Base-by-base conservation (phyloP, 306 rosid genomes). In the Dryas octopetala region DNA sequence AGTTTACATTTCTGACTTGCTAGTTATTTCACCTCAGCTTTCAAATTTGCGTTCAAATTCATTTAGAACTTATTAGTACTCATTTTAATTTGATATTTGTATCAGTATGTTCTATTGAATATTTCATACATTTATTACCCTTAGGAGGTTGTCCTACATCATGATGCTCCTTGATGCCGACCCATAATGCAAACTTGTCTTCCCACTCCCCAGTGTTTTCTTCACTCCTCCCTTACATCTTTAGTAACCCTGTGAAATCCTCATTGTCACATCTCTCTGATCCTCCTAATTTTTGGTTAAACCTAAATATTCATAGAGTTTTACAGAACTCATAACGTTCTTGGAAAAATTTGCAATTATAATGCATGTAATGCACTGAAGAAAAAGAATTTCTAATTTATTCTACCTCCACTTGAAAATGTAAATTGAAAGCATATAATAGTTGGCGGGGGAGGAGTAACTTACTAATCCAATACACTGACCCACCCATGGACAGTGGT, bases 401-500 rank as follows among this genome's bases (percentile, higher is more conserved):
- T 23, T 23, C 23, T 23, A 51, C 55, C 55, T 13, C 16, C n/a
- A 51, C 55, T 51, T 51, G 16, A 51, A 58, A 61, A 73, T 47
- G 49, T 17, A 6, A 16, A 6, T 55, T 7, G 45, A 4, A 32
- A 32, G n/a, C 2, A 16, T 61, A 40, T 46, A 62, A 41, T 41
- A 15, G 68, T 62, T 40, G 66, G 3, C 15, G 9, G n/a, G 14
- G 5, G 70, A 75, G 53, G 1, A 17, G 10, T 43, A 79, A 83
- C 93, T 89, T 82, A 94, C 98, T 69, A 79, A 66, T 78, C 91
- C 98, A 86, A 94, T 91, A 68, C 98, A 94, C 76, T 94, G 97
- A 72, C 98, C 98, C 74, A 94, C 97, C 98, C 98, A 91, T 16
- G 97, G 98, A 83, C 97, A 94, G 64, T 94, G 98, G 77, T 94